Percentiles rank a stretch among this genome's conserved stretches.
Evolutionary conservation across 257 asterid genomes (phyloP).

Genomic region (Gentiana straminea): DNA sequence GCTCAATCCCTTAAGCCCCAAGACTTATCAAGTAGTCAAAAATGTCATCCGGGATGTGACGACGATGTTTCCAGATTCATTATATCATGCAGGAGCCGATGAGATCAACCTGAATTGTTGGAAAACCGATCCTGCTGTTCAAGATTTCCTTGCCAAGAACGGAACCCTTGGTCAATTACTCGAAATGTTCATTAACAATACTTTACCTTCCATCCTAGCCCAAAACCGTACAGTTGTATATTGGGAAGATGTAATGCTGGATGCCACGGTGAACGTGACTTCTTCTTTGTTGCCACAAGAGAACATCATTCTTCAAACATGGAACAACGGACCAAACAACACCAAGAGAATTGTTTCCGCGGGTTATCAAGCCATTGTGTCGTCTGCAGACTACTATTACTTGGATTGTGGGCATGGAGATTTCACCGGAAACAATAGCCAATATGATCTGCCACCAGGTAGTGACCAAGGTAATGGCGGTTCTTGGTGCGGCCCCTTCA

Average conservation of each 20-base stretch:
- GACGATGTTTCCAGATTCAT: slow-evolving; percentile 64
- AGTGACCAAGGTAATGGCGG: slow-evolving; percentile 59
- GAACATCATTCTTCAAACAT: slow-evolving; percentile 66
- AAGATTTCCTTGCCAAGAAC: slow-evolving; percentile 36
- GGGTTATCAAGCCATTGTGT: slow-evolving; percentile 71
- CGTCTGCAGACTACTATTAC: slow-evolving; percentile 67
- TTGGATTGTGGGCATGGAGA: slow-evolving; percentile 92
- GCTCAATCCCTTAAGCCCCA: slow-evolving; percentile 67
- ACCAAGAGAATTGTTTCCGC: slow-evolving; percentile 44
- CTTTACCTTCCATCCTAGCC: slow-evolving; percentile 59
- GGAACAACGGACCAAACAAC: slow-evolving; percentile 77
- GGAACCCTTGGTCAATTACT: slow-evolving; percentile 70
- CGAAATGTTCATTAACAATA: slow-evolving; percentile 42
- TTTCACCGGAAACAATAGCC: slow-evolving; percentile 58
- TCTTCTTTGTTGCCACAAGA: slow-evolving; percentile 49
- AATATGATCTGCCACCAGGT: slow-evolving; percentile 46
- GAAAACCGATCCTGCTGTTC: slow-evolving; percentile 53
- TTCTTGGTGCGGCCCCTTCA: slow-evolving; percentile 89
- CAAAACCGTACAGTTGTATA: slow-evolving; percentile 69
- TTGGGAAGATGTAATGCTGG: slow-evolving; percentile 82
- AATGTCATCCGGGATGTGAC: slow-evolving; percentile 44
- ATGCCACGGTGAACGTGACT: slow-evolving; percentile 30
- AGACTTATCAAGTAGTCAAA: slow-evolving; percentile 56
- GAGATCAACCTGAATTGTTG: slow-evolving; percentile 74
- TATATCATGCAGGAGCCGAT: slow-evolving; percentile 80